Base-by-base conservation (phyloP, 768 basidiomycete genomes). In the Suillus paluster region DNA sequence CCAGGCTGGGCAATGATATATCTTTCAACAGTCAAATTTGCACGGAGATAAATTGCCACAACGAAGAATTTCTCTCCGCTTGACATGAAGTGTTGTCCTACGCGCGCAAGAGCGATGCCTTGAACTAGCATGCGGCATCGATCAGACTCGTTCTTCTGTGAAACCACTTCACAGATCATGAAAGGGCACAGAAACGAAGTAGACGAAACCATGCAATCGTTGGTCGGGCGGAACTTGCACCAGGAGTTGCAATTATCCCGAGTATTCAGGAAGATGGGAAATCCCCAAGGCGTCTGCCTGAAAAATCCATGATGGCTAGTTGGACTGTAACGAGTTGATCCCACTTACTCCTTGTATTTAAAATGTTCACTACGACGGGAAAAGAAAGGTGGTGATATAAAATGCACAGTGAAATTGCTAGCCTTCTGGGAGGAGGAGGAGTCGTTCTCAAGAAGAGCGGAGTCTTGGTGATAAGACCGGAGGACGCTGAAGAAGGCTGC, bases 311-410 rank as follows among this genome's bases (percentile, higher is more conserved):
- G 30, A 34, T 21, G 30, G 36, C 42, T 25, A 12, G 25, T 38
- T 36, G 33, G 14, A 23, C n/a, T 11, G 5, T 9, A 15, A 50
- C n/a, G 7, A 57, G 15, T 5, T 33, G 2, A 53, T 34, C 6
- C 36, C 10, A 48, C 25, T 57, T 45, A 68, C 48, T 60, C 3
- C 5, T 48, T 50, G n/a, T 36, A 27, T 4, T 52, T n/a, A n/a
- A 55, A 58, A 25, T 2, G 42, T 52, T 6, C 19, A n/a, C 34
- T 34, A 8, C 15, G 9, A 19, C 4, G 10, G 11, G 48, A 59
- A 58, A 61, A 69, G 21, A 69, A 69, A 0, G 59, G 63, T 1
- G 68, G 65, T 1, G 49, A 59, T 25, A 67, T 12, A 4, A 69
- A 63, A 56, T 67, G 15, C 1, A 58, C 27, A 8, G 39, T 14